Evolutionary conservation across 1,139 yeast species (phyloP).

Genomic region (Zygoascus sp.): DNA sequence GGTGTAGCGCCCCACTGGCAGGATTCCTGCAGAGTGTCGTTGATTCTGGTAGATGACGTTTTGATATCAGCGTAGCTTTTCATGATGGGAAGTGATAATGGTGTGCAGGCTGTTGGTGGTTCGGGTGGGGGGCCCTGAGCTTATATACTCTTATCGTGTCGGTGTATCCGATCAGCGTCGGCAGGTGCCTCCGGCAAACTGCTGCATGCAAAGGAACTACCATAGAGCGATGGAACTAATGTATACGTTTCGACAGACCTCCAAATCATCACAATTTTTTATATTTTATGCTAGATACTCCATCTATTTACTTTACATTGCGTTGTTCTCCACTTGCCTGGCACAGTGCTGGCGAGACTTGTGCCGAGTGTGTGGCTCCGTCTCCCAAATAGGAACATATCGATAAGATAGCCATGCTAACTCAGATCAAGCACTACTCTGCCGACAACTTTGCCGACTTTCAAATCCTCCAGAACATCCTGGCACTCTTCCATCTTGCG

Average conservation of each 20-base stretch:
- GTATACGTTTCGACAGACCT: too few species aligned
- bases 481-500: constrained; percentile 57
- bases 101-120: background rate
- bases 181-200: too few species aligned
- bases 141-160: background rate
- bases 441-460: constrained; percentile 59
- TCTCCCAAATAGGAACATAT: too few species aligned
- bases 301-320: too few species aligned
- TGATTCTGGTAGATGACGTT: constrained; percentile 32
- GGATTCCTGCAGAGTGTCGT: constrained; percentile 57
- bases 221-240: too few species aligned
- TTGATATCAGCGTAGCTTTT: constrained; percentile 12
- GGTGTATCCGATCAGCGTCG: background rate
- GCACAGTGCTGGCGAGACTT: too few species aligned
- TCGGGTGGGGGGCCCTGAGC: background rate
- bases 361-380: background rate
- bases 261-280: too few species aligned
- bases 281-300: too few species aligned
- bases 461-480: constrained; percentile 55
- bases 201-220: too few species aligned
- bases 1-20: constrained; percentile 59
- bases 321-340: too few species aligned
- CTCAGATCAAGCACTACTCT: constrained; percentile 55
- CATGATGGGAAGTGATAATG: constrained; percentile 4
- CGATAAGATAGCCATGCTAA: too few species aligned